Base-by-base conservation (phyloP, 176 grass and related monocot species). In the Zea luxurians region DNA sequence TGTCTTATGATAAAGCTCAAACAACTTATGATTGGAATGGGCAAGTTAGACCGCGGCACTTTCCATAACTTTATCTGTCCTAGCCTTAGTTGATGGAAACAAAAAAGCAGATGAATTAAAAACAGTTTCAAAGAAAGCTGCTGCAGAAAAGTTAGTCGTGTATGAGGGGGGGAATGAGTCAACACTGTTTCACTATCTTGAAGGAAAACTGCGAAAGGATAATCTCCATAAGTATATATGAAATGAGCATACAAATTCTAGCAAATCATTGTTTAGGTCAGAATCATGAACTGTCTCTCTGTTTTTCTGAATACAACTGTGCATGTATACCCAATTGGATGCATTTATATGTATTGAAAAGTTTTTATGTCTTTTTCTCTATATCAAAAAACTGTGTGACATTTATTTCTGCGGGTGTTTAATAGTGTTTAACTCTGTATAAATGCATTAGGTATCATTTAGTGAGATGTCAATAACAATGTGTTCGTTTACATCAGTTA, bases 11-110 rank as follows among this genome's bases (percentile, higher is more conserved):
- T 4, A 53, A 53, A 53, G 15, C 50, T 17, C 16, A 53, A 53
- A 53, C 5, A 2, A 53, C 15, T 53, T 53, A 2, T 53, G 50
- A 53, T 53, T 53, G 50, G 50, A 52, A 53, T 1, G 16, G 52
- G 37, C 63, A 21, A 65, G 37, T 65, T 65, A 53, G 17, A n/a
- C 48, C 3, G 53, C 5, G 7, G 12, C 12, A 37, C 7, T 53
- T 53, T 54, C 70, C 13, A 54, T 2, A 74, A 43, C 6, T 11
- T 64, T 48, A n/a, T 52, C 41, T 44, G 47, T 83, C 40, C 4
- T 54, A 64, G 15, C 10, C 15, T 78, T 53, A 64, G 61, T n/a
- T 64, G 34, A 70, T 71, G 49, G 60, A 27, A 71, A 73, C 53
- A 58, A n/a, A 58, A 20, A 58, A 20, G 18, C 54, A 58, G 54